These are phyloP conservation scores for Suhomyces anneliseae DNA, from an alignment of 1,139 yeast genomes.

Conservation along the genomic window DNA sequence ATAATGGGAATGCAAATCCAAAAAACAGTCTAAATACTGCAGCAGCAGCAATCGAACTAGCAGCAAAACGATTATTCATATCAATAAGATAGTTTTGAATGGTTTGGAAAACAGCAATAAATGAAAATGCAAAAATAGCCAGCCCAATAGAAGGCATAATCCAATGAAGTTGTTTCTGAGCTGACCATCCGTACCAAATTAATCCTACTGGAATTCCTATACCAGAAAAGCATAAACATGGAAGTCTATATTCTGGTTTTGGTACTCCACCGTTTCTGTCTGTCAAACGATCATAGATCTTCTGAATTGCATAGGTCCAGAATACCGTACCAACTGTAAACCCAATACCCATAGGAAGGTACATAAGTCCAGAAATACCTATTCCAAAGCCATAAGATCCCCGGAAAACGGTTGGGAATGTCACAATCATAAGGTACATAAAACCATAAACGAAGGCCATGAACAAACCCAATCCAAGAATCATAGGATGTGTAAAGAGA, in stretches of 20 bases:
- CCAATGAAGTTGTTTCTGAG: constrained; percentile 51
- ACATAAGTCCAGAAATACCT: constrained; percentile 60
- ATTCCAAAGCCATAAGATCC: constrained; percentile 44
- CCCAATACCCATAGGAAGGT: constrained; percentile 55
- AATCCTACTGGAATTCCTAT: constrained; percentile 52
- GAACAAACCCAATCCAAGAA: constrained; percentile 57
- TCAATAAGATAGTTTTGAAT: constrained; percentile 63
- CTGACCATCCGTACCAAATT: constrained; percentile 67
- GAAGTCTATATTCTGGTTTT: constrained; percentile 57
- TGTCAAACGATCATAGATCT: constrained; percentile 33
- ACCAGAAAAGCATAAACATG: constrained; percentile 46
- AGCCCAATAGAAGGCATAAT: constrained; percentile 59
- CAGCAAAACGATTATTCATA: constrained; percentile 65
- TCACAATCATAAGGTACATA: constrained; percentile 59
- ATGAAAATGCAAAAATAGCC: constrained; percentile 55
- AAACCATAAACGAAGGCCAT: constrained; percentile 68
- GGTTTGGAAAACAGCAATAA: constrained; percentile 58
- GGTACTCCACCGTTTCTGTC: constrained; percentile 49
- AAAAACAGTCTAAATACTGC: constrained; percentile 59
- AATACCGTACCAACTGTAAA: constrained; percentile 43
- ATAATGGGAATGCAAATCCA: constrained; percentile 57
- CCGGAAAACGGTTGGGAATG: constrained; percentile 56
- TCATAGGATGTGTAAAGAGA: constrained; percentile 59
- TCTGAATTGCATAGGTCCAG: constrained; percentile 46
- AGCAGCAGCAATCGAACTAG: constrained; percentile 61